These are phyloP conservation scores for Aspergillus hancockii DNA, from an alignment of 495 filamentous ascomycete genomes.

Conservation along the genomic window DNA sequence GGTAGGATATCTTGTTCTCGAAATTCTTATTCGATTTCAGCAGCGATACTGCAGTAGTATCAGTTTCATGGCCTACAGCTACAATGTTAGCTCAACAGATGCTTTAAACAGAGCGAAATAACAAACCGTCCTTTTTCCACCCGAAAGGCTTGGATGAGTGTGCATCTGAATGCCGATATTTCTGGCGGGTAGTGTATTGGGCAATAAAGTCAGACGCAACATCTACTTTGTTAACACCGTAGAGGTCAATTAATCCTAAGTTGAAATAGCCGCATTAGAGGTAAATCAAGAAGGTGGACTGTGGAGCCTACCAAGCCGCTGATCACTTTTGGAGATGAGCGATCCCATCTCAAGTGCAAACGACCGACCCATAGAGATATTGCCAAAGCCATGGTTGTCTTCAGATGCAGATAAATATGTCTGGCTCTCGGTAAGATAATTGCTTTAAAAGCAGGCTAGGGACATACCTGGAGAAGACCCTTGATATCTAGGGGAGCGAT, in stretches of 20 bases:
- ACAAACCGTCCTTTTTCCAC: slow-evolving; percentile 18
- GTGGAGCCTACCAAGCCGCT: slow-evolving; percentile 62
- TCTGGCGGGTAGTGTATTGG: slow-evolving; percentile 95
- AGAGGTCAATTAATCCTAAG: slow-evolving; percentile 65
- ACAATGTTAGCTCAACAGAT: slow-evolving; percentile 8
- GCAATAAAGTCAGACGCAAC: slow-evolving; percentile 94
- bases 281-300: not conserved
- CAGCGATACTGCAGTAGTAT: not conserved
- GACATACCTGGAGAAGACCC: slow-evolving; percentile 70
- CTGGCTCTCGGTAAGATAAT: slow-evolving; percentile 29
- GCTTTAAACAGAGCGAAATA: not conserved
- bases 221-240: slow-evolving; percentile 72
- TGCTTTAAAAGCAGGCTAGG: not conserved
- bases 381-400: slow-evolving; percentile 81
- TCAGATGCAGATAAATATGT: slow-evolving; percentile 94
- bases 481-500: slow-evolving; percentile 94
- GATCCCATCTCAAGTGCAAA: slow-evolving; percentile 94
- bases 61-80: not conserved
- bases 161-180: slow-evolving; percentile 79
- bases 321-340: slow-evolving; percentile 83
- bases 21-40: slow-evolving; percentile 26
- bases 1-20: slow-evolving; percentile 44
- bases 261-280: slow-evolving; percentile 4
- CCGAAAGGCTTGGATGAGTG: slow-evolving; percentile 28
- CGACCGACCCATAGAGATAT: slow-evolving; percentile 89